phyloP scores from a whole-genome alignment of 371 early-diverging fungal species.

The Lichtheimia corymbifera region DNA sequence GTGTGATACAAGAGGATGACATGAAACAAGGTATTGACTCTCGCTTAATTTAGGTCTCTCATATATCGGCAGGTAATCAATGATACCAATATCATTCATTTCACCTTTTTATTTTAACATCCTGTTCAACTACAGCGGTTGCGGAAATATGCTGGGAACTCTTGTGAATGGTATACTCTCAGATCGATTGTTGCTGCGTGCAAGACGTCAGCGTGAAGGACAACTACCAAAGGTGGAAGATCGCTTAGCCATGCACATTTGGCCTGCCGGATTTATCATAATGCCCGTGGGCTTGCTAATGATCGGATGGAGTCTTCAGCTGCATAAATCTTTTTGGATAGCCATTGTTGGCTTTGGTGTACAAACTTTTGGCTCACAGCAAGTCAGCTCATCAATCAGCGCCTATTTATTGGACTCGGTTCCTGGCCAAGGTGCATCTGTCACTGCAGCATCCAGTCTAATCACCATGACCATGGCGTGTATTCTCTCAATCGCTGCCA shows the following conservation, averaged over 20 bases:
- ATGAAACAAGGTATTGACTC: neutral
- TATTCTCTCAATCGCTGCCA: slow-evolving; percentile 27
- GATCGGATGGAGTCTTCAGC: slow-evolving; percentile 48
- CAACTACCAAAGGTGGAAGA: slow-evolving; percentile 21
- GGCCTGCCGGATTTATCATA: slow-evolving; percentile 34
- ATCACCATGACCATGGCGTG: slow-evolving; percentile 43
- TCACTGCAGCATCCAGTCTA: slow-evolving; percentile 44
- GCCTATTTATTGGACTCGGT: slow-evolving; percentile 48
- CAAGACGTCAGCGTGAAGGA: slow-evolving; percentile 22
- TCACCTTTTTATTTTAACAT: slow-evolving; percentile 4
- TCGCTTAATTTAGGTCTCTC: neutral
- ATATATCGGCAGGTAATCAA: neutral
- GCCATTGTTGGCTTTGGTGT: slow-evolving; percentile 46
- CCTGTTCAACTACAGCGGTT: slow-evolving; percentile 41
- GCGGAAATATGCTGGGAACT: slow-evolving; percentile 40
- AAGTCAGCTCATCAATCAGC: slow-evolving; percentile 25
- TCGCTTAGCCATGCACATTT: slow-evolving; percentile 22
- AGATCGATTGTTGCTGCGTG: slow-evolving; percentile 23
- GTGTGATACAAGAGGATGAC: neutral
- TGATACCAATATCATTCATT: neutral
- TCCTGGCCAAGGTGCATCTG: slow-evolving; percentile 44
- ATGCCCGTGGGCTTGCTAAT: slow-evolving; percentile 44
- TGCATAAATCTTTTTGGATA: slow-evolving; percentile 27
- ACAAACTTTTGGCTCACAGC: slow-evolving; percentile 25
- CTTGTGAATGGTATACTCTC: slow-evolving; percentile 21